Conservation (phyloP, 768 basidiomycete species). For the Trametes punicea region DNA sequence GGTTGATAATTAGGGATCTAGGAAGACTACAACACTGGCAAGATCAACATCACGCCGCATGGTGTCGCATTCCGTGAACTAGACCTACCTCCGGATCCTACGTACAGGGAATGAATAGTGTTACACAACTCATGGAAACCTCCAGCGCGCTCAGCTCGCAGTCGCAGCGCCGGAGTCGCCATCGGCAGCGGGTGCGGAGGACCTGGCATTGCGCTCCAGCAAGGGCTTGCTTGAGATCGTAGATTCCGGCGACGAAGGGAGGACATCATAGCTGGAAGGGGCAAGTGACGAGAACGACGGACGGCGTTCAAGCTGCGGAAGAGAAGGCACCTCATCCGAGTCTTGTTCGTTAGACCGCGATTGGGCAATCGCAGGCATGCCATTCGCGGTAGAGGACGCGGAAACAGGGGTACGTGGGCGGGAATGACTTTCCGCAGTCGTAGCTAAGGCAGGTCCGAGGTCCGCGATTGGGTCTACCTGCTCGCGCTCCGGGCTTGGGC, state of each 20-base stretch:
- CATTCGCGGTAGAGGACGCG: neutral
- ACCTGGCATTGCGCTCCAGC: slow-evolving; percentile 25
- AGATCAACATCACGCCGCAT: neutral
- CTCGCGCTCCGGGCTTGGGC: neutral
- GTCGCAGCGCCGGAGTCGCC: slow-evolving; percentile 2
- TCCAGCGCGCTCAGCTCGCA: neutral
- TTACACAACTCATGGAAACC: slow-evolving; percentile 1
- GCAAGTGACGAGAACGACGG: slow-evolving; percentile 29
- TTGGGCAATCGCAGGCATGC: neutral
- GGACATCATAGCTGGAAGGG: slow-evolving; percentile 36
- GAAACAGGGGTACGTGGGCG: neutral
- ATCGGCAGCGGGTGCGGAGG: neutral
- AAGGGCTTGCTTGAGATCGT: slow-evolving; percentile 39
- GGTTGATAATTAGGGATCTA: slow-evolving; percentile 8
- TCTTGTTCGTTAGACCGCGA: neutral
- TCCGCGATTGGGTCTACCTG: neutral
- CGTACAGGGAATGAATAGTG: slow-evolving; percentile 11
- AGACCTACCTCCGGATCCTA: slow-evolving; percentile 8
- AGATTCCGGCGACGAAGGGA: slow-evolving; percentile 47
- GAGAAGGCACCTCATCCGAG: neutral
- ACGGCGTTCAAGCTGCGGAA: neutral
- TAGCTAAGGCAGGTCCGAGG: neutral
- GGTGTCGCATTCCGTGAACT: neutral
- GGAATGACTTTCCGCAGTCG: neutral
- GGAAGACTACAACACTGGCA: neutral